These are phyloP conservation scores for Punica granatum DNA, from an alignment of 345 rosid genomes.

Conservation along the genomic window DNA sequence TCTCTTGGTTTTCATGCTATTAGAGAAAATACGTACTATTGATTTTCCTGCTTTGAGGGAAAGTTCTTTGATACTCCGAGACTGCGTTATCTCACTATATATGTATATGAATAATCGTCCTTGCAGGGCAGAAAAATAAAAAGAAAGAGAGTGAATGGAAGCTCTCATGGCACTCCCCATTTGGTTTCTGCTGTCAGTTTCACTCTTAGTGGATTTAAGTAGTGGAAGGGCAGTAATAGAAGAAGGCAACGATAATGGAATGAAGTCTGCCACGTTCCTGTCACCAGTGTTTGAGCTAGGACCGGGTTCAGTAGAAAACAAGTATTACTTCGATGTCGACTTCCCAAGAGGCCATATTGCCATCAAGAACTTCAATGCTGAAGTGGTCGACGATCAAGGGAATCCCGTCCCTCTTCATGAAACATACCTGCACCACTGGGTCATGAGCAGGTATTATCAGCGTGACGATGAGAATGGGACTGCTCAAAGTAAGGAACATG, in stretches of 20 bases:
- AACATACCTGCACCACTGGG: conserved; percentile 94
- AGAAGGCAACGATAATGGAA: not conserved
- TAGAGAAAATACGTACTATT: too few relatives aligned
- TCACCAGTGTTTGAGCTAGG: conserved; percentile 63
- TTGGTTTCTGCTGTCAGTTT: not conserved
- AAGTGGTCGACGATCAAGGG: conserved; percentile 69
- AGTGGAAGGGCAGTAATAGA: not conserved
- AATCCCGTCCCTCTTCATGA: conserved; percentile 65
- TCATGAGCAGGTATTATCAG: conserved; percentile 39
- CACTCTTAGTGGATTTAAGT: not conserved
- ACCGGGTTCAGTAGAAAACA: conserved; percentile 72
- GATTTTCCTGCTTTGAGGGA: too few relatives aligned
- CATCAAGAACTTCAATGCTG: conserved; percentile 53
- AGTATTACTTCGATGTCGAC: conserved; percentile 38
- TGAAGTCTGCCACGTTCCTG: conserved; percentile 42
- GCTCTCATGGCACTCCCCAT: not conserved
- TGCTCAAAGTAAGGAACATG: conserved; percentile 16
- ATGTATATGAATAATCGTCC: too few relatives aligned
- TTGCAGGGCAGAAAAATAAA: too few relatives aligned
- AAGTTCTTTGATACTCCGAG: too few relatives aligned
- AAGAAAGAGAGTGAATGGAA: not conserved
- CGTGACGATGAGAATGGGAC: conserved; percentile 19
- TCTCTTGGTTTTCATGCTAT: too few relatives aligned
- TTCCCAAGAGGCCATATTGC: conserved; percentile 86
- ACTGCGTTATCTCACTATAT: too few relatives aligned